phyloP scores from a whole-genome alignment of 1,139 yeast genomes.

The Protomyces arabidopsidicola region DNA sequence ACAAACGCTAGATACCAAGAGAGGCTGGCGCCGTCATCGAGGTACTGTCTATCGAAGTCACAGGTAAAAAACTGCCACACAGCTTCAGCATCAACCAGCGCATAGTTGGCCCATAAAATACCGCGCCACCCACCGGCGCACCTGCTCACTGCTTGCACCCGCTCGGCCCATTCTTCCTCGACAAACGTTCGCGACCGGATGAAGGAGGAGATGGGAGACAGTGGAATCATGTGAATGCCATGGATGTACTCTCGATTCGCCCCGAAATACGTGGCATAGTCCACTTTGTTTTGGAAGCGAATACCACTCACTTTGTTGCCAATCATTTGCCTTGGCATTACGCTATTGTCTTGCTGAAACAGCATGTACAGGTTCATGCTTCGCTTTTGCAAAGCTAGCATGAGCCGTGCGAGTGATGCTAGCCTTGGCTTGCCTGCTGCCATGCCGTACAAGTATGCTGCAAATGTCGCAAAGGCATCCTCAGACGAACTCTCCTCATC shows the following conservation, averaged over 20 bases:
- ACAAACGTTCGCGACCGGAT: conserved; percentile 68
- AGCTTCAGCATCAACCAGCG: conserved; percentile 61
- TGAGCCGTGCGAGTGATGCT: conserved; percentile 69
- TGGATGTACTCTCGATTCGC: conserved; percentile 73
- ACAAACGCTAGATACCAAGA: conserved; percentile 85
- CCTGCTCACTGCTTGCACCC: conserved; percentile 50
- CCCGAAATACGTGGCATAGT: conserved; percentile 64
- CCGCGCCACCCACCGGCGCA: conserved; percentile 85
- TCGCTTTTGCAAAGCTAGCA: conserved; percentile 60
- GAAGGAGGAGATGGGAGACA: conserved; percentile 79
- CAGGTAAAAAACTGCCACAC: conserved; percentile 65
- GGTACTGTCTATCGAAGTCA: conserved; percentile 48
- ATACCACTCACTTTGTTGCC: conserved; percentile 73
- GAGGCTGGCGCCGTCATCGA: conserved; percentile 84
- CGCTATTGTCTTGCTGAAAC: conserved; percentile 53
- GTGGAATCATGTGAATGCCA: conserved; percentile 91
- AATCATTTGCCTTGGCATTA: conserved; percentile 54
- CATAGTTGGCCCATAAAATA: conserved; percentile 56
- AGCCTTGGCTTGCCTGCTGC: conserved; percentile 60
- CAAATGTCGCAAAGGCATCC: conserved; percentile 60
- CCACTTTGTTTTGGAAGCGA: conserved; percentile 48
- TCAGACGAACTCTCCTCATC: conserved; percentile 81
- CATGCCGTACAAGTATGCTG: conserved; percentile 74
- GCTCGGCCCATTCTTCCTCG: conserved; percentile 70
- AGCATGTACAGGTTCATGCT: conserved; percentile 61